Conservation (phyloP, 805 yeast genomes). For the Nakazawaea wickerhamii region DNA sequence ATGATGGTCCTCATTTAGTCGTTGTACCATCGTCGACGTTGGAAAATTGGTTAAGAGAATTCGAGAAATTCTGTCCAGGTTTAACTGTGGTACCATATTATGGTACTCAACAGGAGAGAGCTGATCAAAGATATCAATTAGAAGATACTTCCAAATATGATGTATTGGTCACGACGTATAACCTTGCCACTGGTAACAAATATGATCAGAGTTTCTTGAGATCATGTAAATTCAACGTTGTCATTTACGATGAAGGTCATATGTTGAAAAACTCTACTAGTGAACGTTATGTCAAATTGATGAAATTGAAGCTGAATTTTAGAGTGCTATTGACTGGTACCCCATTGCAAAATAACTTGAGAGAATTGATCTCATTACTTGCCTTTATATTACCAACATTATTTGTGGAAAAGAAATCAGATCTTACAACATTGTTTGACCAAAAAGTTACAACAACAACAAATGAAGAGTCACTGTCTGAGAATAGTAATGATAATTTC, state of each 20-base stretch:
- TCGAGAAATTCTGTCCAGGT: conserved; percentile 79
- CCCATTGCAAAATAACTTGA: conserved; percentile 89
- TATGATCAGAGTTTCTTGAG: conserved; percentile 76
- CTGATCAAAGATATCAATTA: conserved; percentile 70
- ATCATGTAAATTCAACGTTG: conserved; percentile 70
- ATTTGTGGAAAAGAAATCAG: conserved; percentile 78
- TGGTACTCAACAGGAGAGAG: conserved; percentile 82
- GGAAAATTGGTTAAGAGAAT: conserved; percentile 97
- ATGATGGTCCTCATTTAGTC: conserved; percentile 79
- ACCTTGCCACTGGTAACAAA: conserved; percentile 82
- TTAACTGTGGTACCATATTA: conserved; percentile 87
- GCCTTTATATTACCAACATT: conserved; percentile 86
- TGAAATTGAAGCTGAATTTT: conserved; percentile 80
- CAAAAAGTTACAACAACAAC: conserved; percentile 68
- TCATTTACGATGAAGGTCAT: conserved; percentile 97
- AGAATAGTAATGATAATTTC: conserved; percentile 40
- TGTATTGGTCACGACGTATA: conserved; percentile 91
- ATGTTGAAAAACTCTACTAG: conserved; percentile 86
- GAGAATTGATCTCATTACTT: conserved; percentile 82
- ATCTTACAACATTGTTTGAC: conserved; percentile 75
- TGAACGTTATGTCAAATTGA: conserved; percentile 82
- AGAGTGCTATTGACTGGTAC: conserved; percentile 91
- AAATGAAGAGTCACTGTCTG: conserved; percentile 22
- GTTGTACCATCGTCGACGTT: conserved; percentile 96
- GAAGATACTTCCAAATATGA: conserved; percentile 57